A percentile compares a stretch with the other conserved stretches of the same genome.
Conservation (phyloP, 257 asterid genomes). For the Cruciata laevipes region DNA sequence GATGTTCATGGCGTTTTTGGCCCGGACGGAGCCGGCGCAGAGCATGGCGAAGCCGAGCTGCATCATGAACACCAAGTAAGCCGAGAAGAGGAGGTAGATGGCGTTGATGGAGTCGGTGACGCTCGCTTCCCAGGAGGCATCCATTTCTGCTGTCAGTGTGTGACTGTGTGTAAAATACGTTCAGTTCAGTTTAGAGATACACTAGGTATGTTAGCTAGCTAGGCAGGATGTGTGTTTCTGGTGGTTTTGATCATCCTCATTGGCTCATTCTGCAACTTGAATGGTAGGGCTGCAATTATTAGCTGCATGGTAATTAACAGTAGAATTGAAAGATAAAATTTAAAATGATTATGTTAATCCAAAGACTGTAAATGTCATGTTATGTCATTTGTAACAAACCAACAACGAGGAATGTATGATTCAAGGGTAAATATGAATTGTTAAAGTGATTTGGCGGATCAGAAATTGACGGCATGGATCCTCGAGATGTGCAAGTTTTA, state of each 20-base stretch:
- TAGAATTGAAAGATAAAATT: no score
- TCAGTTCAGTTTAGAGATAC: background rate
- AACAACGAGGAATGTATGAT: no score
- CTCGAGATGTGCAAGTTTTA: background rate
- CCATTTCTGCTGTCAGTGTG: conserved; percentile 25
- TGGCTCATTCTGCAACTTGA: conserved; percentile 5
- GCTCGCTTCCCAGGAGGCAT: conserved; percentile 54
- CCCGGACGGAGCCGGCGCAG: conserved; percentile 64
- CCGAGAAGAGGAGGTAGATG: conserved; percentile 50
- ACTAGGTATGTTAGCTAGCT: background rate
- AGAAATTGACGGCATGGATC: background rate
- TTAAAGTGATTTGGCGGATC: background rate
- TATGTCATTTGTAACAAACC: no score
- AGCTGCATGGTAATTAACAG: background rate
- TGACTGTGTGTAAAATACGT: background rate
- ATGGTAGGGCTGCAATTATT: background rate
- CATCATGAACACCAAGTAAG: conserved; percentile 52
- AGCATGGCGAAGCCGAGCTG: conserved; percentile 63
- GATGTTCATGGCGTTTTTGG: conserved; percentile 54
- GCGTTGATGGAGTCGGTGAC: conserved; percentile 51
- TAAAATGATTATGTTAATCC: no score
- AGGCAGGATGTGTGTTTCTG: background rate
- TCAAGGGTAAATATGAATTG: no score
- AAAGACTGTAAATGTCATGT: background rate
- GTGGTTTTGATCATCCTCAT: background rate